Evolutionary conservation across 257 asterid genomes (phyloP).

Genomic region (Scutellaria minor): DNA sequence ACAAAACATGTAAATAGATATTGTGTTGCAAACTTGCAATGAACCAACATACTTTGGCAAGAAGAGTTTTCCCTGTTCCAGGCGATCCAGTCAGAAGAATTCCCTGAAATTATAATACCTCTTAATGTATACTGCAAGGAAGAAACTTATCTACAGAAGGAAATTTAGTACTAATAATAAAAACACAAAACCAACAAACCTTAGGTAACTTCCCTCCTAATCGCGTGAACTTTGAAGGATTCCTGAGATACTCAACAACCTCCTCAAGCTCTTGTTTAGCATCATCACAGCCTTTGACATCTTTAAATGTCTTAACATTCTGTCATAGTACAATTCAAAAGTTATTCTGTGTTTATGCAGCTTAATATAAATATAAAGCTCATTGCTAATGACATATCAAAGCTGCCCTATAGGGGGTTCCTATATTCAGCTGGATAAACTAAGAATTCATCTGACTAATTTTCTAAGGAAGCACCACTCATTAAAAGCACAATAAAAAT

Average conservation of each 20-base stretch:
- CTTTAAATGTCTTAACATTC: constrained; percentile 98
- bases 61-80: constrained; percentile 97
- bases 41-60: constrained; percentile 75
- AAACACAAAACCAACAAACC: constrained; percentile 54
- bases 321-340: constrained; percentile 45
- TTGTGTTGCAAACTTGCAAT: background rate
- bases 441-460: background rate
- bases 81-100: constrained; percentile 98
- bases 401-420: background rate
- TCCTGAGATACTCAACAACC: constrained; percentile 94
- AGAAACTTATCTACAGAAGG: constrained; percentile 26
- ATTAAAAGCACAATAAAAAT: constrained; percentile 17
- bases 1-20: constrained; percentile 4
- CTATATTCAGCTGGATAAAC: constrained; percentile 18
- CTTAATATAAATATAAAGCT: constrained; percentile 12
- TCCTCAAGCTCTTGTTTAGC: constrained; percentile 99
- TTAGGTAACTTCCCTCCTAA: constrained; percentile 97
- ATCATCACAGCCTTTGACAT: constrained; percentile 99
- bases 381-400: constrained; percentile 3
- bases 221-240: constrained; percentile 91
- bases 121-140: constrained; percentile 22
- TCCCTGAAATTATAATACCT: constrained; percentile 62
- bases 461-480: constrained; percentile 3
- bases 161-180: background rate
- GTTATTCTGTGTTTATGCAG: constrained; percentile 15